These are phyloP conservation scores for Glaciozyma antarctica DNA, from an alignment of 768 basidiomycete species.

Conservation along the genomic window DNA sequence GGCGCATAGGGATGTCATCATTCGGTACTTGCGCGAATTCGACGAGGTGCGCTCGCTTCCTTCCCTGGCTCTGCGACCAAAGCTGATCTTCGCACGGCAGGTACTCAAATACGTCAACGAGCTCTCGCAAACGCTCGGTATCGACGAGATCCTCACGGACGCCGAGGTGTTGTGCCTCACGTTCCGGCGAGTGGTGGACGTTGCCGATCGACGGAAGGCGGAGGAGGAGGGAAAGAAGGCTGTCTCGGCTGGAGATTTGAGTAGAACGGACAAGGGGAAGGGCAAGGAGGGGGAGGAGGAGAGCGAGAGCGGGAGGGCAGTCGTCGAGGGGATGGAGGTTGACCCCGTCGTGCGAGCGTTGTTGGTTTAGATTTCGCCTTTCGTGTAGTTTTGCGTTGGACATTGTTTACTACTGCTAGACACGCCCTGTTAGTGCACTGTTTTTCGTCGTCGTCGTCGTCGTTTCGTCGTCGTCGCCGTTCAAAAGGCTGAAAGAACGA, in stretches of 20 bases:
- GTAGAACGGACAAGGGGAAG: neutral
- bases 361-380: neutral
- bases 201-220: neutral
- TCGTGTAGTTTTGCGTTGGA: too few relatives aligned
- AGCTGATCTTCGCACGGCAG: conserved; percentile 51
- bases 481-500: too few relatives aligned
- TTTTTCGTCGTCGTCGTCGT: too few relatives aligned
- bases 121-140: conserved; percentile 71
- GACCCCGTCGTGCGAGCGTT: neutral
- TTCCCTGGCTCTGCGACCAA: neutral
- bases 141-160: conserved; percentile 89
- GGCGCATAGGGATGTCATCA: conserved; percentile 86
- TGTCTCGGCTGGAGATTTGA: neutral
- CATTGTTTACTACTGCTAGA: too few relatives aligned
- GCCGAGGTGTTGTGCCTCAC: conserved; percentile 94
- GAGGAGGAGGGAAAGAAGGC: neutral
- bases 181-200: conserved; percentile 73
- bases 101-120: conserved; percentile 73
- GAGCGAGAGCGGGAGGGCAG: neutral
- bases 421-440: too few relatives aligned
- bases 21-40: conserved; percentile 76
- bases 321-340: neutral
- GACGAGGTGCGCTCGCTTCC: conserved; percentile 51
- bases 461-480: too few relatives aligned
- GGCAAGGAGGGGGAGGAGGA: neutral